Evolutionary conservation across 2,329 filamentous ascomycete species (phyloP).

Genomic region (Fusarium brevicatenulatum): DNA sequence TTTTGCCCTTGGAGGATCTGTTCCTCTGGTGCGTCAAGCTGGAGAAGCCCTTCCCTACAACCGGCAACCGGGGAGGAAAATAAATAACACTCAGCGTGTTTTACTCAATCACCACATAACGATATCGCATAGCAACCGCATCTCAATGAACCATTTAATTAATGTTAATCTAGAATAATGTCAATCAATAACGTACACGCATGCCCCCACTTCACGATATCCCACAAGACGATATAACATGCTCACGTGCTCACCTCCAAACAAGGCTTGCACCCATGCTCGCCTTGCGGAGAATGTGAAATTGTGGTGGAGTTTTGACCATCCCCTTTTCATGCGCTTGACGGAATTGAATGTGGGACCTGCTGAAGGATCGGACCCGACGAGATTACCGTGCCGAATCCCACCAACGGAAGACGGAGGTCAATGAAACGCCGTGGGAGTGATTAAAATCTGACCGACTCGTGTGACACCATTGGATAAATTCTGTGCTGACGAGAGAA

Average conservation of each 20-base stretch:
- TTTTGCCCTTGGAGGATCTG: constrained; percentile 72
- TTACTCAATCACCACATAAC: not conserved
- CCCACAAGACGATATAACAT: not conserved
- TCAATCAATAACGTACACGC: not conserved
- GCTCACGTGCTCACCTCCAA: not conserved
- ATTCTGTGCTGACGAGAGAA: not conserved
- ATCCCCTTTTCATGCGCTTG: not conserved
- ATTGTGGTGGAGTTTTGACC: constrained; percentile 1
- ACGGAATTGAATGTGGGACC: not conserved
- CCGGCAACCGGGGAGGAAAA: constrained; percentile 43
- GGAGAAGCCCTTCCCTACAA: constrained; percentile 70
- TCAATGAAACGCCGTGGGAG: not conserved
- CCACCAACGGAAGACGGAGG: not conserved
- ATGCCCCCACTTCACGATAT: not conserved
- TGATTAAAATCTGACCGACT: not conserved
- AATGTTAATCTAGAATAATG: constrained; percentile 8
- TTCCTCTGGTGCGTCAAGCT: constrained; percentile 70
- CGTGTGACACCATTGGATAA: not conserved
- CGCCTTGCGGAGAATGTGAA: not conserved
- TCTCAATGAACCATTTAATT: not conserved
- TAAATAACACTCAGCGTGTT: constrained; percentile 1
- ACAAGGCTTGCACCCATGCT: not conserved
- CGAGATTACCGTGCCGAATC: not conserved
- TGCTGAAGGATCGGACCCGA: not conserved
- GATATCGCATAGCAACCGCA: not conserved